phyloP scores from a whole-genome alignment of 192 early-diverging fungal genomes.

The Gaertneriomyces sp. region DNA sequence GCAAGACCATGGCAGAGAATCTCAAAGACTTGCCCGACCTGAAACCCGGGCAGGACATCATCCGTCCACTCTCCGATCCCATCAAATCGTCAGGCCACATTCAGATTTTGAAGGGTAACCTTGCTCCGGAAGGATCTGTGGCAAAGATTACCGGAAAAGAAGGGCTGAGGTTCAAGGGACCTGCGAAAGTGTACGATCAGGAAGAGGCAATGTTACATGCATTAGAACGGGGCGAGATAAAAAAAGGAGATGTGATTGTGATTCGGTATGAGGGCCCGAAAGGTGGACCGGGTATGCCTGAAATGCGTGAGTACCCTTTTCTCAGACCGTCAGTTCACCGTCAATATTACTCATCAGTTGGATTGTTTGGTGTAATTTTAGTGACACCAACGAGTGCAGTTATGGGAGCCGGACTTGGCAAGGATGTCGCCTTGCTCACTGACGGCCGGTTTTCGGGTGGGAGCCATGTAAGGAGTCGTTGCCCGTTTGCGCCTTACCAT shows the following conservation, averaged over 20 bases:
- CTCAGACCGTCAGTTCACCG: background rate
- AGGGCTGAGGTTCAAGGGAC: conserved; percentile 83
- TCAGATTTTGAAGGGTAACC: conserved; percentile 89
- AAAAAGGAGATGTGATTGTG: conserved; percentile 87
- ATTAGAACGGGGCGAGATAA: conserved; percentile 81
- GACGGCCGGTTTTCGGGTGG: conserved; percentile 99
- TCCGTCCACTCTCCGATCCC: conserved; percentile 73
- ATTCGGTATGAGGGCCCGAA: conserved; percentile 98
- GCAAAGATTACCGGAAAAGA: conserved; percentile 99
- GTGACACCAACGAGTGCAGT: conserved; percentile 95
- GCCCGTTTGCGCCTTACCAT: conserved; percentile 9
- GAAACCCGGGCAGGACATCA: conserved; percentile 78
- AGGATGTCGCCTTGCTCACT: conserved; percentile 94
- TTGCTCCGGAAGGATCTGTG: conserved; percentile 93
- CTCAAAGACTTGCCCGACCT: conserved; percentile 73
- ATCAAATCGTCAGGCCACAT: conserved; percentile 95
- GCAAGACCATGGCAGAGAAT: conserved; percentile 95
- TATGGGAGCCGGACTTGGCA: conserved; percentile 98
- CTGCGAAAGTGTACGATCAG: conserved; percentile 86
- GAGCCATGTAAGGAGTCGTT: conserved; percentile 64
- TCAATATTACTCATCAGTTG: background rate
- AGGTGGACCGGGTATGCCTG: conserved; percentile 99
- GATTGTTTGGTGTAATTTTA: conserved; percentile 13
- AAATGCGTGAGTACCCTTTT: conserved; percentile 71
- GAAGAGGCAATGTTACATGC: conserved; percentile 90